Evolutionary conservation across 2,329 filamentous ascomycete species (phyloP).

Genomic region (Diatrype stigma): DNA sequence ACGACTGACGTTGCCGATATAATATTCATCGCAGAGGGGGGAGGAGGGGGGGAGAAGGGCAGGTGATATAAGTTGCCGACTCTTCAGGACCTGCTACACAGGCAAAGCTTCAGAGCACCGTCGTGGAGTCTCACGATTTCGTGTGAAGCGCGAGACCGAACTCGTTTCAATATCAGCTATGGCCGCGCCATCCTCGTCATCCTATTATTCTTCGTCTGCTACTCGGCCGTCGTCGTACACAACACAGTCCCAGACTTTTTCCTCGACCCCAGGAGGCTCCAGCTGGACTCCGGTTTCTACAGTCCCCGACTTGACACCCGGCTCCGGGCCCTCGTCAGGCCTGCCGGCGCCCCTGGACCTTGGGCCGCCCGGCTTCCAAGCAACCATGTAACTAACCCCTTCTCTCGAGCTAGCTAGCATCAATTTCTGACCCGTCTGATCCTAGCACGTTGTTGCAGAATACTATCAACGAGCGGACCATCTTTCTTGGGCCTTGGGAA

Average conservation of each 20-base stretch:
- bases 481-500: slow-evolving; percentile 52
- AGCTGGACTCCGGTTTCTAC: slow-evolving; percentile 46
- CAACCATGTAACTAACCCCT: slow-evolving; percentile 41
- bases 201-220: slow-evolving; percentile 40
- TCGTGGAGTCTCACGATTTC: no score
- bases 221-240: slow-evolving; percentile 23
- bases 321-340: slow-evolving; percentile 36
- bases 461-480: slow-evolving; percentile 43
- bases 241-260: slow-evolving; percentile 33
- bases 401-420: not conserved
- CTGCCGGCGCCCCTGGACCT: slow-evolving; percentile 44
- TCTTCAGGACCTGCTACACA: no score
- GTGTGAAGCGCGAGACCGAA: not conserved
- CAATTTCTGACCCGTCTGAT: not conserved
- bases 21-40: not conserved
- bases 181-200: slow-evolving; percentile 33
- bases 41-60: not conserved
- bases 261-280: slow-evolving; percentile 39
- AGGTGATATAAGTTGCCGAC: no score
- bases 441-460: slow-evolving; percentile 47
- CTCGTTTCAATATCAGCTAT: not conserved
- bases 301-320: slow-evolving; percentile 37
- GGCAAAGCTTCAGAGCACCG: no score
- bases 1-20: no score
- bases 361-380: slow-evolving; percentile 49